Evolutionary conservation across 441 rosid genomes (phyloP).

Genomic region (Cnidoscolus chayamansa): DNA sequence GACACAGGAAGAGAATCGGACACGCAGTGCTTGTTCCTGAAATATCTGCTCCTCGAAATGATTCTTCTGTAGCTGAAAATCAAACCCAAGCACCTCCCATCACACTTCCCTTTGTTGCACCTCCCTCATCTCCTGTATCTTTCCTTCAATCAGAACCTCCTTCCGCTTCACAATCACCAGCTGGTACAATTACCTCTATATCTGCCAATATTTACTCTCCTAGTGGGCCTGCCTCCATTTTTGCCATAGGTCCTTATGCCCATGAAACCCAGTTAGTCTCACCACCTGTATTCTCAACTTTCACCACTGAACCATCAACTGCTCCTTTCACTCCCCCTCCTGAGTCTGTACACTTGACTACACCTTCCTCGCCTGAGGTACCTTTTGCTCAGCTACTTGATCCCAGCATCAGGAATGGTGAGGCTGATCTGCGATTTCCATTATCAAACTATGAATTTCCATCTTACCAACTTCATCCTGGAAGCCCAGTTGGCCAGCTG

Average conservation of each 20-base stretch:
- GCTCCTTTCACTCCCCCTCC: slow-evolving; percentile 92
- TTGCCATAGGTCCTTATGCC: slow-evolving; percentile 93
- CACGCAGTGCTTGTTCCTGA: slow-evolving; percentile 63
- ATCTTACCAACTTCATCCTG: slow-evolving; percentile 82
- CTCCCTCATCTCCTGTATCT: slow-evolving; percentile 95
- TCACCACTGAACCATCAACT: slow-evolving; percentile 92
- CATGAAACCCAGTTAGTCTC: slow-evolving; percentile 88
- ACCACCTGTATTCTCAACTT: slow-evolving; percentile 86
- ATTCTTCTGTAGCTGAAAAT: slow-evolving; percentile 38
- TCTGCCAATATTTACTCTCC: slow-evolving; percentile 73
- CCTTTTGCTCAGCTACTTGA: slow-evolving; percentile 87
- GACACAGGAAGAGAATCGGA: slow-evolving; percentile 59
- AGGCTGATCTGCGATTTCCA: slow-evolving; percentile 42
- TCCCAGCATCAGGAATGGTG: slow-evolving; percentile 39
- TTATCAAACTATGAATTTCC: slow-evolving; percentile 65
- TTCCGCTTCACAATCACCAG: slow-evolving; percentile 79
- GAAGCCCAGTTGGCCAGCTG: slow-evolving; percentile 88
- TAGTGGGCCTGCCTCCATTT: slow-evolving; percentile 68
- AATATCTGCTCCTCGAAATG: slow-evolving; percentile 33
- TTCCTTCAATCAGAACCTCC: slow-evolving; percentile 91
- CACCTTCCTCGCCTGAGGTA: slow-evolving; percentile 94
- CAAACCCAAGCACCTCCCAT: slow-evolving; percentile 38
- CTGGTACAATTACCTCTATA: slow-evolving; percentile 53
- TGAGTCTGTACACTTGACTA: slow-evolving; percentile 70
- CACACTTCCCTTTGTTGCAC: slow-evolving; percentile 75